Conservation (phyloP, 148 eudicot genomes). For the Cornus florida region DNA sequence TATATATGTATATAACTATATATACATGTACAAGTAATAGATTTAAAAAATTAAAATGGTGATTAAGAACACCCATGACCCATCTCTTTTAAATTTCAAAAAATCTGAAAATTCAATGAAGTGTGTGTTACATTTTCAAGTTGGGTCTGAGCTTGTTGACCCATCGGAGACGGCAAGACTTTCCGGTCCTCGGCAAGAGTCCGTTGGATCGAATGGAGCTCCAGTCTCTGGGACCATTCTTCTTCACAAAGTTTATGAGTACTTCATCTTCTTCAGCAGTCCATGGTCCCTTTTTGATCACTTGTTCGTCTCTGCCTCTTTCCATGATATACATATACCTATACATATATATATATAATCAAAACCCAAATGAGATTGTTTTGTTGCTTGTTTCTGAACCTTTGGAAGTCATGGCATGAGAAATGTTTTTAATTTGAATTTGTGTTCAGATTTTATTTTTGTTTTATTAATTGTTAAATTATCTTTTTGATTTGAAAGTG, state of each 20-base stretch:
- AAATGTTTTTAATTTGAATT: not conserved
- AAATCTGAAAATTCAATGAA: not conserved
- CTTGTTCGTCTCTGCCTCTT: constrained; percentile 1
- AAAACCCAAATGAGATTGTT: not conserved
- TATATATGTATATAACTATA: no score
- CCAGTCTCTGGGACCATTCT: constrained; percentile 87
- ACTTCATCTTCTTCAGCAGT: constrained; percentile 82
- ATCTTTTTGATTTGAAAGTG: constrained; percentile 15
- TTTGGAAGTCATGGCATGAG: not conserved
- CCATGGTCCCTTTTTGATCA: constrained; percentile 88
- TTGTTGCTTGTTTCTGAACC: not conserved
- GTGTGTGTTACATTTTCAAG: constrained; percentile 54
- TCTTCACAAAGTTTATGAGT: constrained; percentile 55
- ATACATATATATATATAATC: no score
- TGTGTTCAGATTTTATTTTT: not conserved
- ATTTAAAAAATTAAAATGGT: no score
- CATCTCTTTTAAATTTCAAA: no score
- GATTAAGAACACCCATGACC: no score
- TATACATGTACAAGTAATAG: no score
- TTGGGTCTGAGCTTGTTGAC: constrained; percentile 91
- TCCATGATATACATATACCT: constrained; percentile 5
- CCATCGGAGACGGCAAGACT: constrained; percentile 95
- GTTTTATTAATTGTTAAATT: not conserved
- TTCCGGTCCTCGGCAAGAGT: constrained; percentile 78
- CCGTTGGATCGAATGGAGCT: constrained; percentile 99